Evolutionary conservation across 306 rosid species (phyloP), one percentile per base, ranked within the genome.

Genomic region (Citrullus mucosospermus): DNA sequence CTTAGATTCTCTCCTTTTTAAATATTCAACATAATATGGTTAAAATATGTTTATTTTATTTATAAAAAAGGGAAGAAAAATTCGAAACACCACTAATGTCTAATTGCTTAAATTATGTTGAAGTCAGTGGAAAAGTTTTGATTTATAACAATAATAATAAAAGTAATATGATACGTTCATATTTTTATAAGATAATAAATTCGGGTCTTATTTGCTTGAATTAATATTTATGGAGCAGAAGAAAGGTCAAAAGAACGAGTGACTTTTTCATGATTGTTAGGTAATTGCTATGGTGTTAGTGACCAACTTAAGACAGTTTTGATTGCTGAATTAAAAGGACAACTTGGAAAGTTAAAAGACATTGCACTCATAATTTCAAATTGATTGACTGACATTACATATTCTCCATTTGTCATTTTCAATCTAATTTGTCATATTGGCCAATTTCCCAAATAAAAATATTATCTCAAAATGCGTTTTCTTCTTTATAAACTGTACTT

Each of bases 361-460:
- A 28, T 73, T 74, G 9, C 28, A 53, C 18, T 16, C 78, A 74
- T 54, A 53, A 74, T 74, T 74, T 74, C 61, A 74, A 53, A 32
- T 51, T 73, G 78, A 73, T 28, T 51, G 48, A 73, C 61, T 73
- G 61, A 51, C 56, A 30, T 73, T 48, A 30, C 77, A 22, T 28
- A 73, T 51, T 28, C 60, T 50, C 39, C 61, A 16, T 8, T 30
- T 30, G 77, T 51, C 61, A 51, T 73, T 73, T 30, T 73, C 77
- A 73, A 74, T 32, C 78, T 74, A 74, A 16, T 74, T 73, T 73
- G 77, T 73, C 77, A 51, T 51, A 50, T 73, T 50, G 32, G 77
- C 77, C 61, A 73, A 30, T 51, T 48, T 50, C 28, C 22, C 77
- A 14, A 2, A 5, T 38, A 7, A 71, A 46, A 71, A 70, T 8